These are phyloP conservation scores for Porcisia deanei DNA, from an alignment of 208 protist genomes.

Conservation along the genomic window DNA sequence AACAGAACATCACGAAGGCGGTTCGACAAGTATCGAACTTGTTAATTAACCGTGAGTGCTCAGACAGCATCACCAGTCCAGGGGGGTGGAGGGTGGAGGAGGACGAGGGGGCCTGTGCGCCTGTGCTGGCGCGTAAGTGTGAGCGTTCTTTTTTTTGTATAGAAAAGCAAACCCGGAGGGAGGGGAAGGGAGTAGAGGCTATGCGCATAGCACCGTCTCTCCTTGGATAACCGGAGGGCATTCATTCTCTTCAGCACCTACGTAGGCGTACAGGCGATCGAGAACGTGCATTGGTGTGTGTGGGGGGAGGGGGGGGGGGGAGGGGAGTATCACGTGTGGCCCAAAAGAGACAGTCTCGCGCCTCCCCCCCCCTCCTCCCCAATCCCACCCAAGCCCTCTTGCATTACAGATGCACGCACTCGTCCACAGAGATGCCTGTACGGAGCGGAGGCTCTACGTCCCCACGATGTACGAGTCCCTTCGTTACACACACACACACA, in stretches of 20 bases:
- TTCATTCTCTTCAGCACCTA: not conserved
- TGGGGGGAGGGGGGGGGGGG: too few species aligned
- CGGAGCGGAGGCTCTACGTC: not conserved
- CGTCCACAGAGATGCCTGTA: not conserved
- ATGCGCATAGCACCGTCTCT: not conserved
- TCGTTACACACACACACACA: not conserved
- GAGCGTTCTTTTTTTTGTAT: not conserved
- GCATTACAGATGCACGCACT: not conserved
- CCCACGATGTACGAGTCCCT: not conserved
- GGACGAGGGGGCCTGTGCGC: not conserved
- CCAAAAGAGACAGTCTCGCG: not conserved
- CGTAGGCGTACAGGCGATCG: too few species aligned
- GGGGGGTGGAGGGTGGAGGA: not conserved
- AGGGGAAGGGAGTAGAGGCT: not conserved
- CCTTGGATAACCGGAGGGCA: not conserved
- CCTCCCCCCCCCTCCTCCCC: not conserved
- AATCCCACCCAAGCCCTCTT: not conserved
- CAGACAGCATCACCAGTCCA: not conserved
- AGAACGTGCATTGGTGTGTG: too few species aligned
- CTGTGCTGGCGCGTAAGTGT: not conserved
- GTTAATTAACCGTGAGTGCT: constrained; percentile 29
- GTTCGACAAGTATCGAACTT: constrained; percentile 50
- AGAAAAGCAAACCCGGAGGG: not conserved
- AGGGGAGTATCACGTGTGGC: not conserved
- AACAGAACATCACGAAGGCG: constrained; percentile 71